phyloP scores from a whole-genome alignment of 2,329 filamentous ascomycete genomes.

The Plectosphaerella plurivora region DNA sequence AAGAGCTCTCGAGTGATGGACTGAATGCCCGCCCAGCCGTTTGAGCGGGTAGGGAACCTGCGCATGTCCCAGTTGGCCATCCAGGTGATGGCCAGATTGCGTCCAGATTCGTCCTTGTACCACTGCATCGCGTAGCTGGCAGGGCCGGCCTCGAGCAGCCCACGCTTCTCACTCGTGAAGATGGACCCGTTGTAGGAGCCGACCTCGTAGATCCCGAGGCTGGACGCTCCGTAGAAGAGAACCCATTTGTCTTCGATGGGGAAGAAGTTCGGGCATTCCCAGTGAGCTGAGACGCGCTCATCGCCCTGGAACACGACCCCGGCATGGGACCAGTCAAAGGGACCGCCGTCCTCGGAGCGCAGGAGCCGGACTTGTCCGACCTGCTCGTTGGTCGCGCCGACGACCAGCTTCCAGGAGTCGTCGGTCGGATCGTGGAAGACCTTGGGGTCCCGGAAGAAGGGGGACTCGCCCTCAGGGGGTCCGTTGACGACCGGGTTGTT shows the following conservation, averaged over 20 bases:
- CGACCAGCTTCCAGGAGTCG: conserved; percentile 16
- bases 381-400: conserved; percentile 13
- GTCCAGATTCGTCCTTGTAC: conserved; percentile 22
- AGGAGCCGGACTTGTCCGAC: conserved; percentile 16
- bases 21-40: conserved; percentile 22
- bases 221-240: conserved; percentile 18
- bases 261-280: conserved; percentile 22
- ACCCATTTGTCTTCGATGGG: conserved; percentile 20
- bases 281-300: conserved; percentile 16
- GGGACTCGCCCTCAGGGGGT: conserved; percentile 11
- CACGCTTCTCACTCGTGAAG: conserved; percentile 18
- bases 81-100: conserved; percentile 19
- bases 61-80: conserved; percentile 19
- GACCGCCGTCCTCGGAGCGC: conserved; percentile 6
- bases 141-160: conserved; percentile 18
- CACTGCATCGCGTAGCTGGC: conserved; percentile 23
- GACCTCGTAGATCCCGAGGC: conserved; percentile 15
- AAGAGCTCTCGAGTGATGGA: conserved; percentile 23
- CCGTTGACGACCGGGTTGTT: conserved; percentile 13
- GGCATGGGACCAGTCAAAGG: conserved; percentile 15
- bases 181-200: conserved; percentile 16
- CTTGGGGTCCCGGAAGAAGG: conserved; percentile 19
- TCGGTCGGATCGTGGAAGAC: conserved; percentile 17
- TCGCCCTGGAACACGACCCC: conserved; percentile 18
- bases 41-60: conserved; percentile 20